Conservation (phyloP, 2,329 filamentous ascomycete species). For the Alternaria conjuncta region DNA sequence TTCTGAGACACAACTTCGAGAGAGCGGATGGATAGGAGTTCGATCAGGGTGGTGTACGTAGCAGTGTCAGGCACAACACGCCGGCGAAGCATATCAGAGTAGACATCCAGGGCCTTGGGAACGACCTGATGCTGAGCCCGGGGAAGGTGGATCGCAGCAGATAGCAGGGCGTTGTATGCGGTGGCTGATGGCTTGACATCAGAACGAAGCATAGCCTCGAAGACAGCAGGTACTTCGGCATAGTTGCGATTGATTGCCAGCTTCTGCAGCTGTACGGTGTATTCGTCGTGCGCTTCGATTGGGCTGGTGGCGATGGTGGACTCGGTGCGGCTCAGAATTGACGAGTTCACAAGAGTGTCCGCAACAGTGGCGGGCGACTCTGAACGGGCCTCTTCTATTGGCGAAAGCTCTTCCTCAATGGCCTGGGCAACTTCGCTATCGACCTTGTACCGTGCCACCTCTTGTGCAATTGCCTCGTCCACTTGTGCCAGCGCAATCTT, state of each 20-base stretch:
- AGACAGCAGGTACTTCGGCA: slow-evolving; percentile 86
- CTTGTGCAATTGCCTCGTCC: slow-evolving; percentile 81
- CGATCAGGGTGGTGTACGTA: slow-evolving; percentile 88
- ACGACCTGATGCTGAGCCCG: slow-evolving; percentile 81
- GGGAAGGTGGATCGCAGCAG: slow-evolving; percentile 83
- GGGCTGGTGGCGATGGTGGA: slow-evolving; percentile 66
- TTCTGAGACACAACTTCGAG: slow-evolving; percentile 78
- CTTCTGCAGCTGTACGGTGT: slow-evolving; percentile 78
- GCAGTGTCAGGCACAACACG: slow-evolving; percentile 80
- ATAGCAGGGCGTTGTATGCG: slow-evolving; percentile 91
- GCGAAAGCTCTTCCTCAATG: slow-evolving; percentile 41
- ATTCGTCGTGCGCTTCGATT: slow-evolving; percentile 67
- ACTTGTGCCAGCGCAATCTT: slow-evolving; percentile 76
- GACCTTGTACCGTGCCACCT: slow-evolving; percentile 69
- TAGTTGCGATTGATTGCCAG: slow-evolving; percentile 76
- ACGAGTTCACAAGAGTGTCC: slow-evolving; percentile 36
- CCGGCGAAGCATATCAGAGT: slow-evolving; percentile 92
- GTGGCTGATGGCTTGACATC: slow-evolving; percentile 80
- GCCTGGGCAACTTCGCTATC: slow-evolving; percentile 50
- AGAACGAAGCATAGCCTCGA: slow-evolving; percentile 86
- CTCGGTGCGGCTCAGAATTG: slow-evolving; percentile 35
- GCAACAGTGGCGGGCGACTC: slow-evolving; percentile 42
- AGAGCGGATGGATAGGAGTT: slow-evolving; percentile 79
- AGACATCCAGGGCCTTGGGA: slow-evolving; percentile 90
- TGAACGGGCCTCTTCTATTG: slow-evolving; percentile 38